These are phyloP conservation scores for Alliaria petiolata DNA, from an alignment of 345 rosid genomes.

Conservation along the genomic window DNA sequence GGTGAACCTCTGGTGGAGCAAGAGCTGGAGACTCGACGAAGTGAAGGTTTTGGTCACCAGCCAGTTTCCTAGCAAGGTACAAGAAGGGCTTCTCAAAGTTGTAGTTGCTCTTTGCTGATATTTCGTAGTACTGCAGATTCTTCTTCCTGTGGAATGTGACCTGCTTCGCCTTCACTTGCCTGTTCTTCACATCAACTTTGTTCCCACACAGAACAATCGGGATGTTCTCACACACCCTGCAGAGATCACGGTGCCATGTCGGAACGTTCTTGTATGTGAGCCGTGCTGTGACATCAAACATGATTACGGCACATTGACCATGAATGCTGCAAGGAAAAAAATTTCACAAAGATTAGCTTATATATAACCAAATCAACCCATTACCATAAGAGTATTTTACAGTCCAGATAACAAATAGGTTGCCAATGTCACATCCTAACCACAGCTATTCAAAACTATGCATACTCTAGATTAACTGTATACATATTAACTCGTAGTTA, in stretches of 20 bases:
- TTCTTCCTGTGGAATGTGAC: constrained; percentile 95
- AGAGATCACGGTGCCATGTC: constrained; percentile 96
- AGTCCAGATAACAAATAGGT: background rate
- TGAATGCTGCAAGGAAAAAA: constrained; percentile 63
- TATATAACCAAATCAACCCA: background rate
- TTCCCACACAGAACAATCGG: constrained; percentile 93
- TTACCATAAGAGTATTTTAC: background rate
- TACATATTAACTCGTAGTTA: no score
- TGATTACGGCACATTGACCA: constrained; percentile 95
- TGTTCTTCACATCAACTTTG: constrained; percentile 92
- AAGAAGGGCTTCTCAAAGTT: constrained; percentile 92
- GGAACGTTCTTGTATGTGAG: constrained; percentile 98
- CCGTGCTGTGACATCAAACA: constrained; percentile 97
- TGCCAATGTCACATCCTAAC: background rate
- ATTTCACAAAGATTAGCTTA: background rate
- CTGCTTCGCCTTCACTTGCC: constrained; percentile 94
- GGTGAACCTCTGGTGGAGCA: constrained; percentile 86
- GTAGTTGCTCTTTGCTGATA: constrained; percentile 93
- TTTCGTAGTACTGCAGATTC: constrained; percentile 87
- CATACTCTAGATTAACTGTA: no score
- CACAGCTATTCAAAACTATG: background rate
- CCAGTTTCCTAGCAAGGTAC: constrained; percentile 84
- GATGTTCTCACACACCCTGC: constrained; percentile 71
- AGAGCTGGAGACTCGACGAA: constrained; percentile 94
- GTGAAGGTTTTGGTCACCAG: constrained; percentile 68